phyloP scores from a whole-genome alignment of 495 filamentous ascomycete genomes.

The Penicillium pulvis region DNA sequence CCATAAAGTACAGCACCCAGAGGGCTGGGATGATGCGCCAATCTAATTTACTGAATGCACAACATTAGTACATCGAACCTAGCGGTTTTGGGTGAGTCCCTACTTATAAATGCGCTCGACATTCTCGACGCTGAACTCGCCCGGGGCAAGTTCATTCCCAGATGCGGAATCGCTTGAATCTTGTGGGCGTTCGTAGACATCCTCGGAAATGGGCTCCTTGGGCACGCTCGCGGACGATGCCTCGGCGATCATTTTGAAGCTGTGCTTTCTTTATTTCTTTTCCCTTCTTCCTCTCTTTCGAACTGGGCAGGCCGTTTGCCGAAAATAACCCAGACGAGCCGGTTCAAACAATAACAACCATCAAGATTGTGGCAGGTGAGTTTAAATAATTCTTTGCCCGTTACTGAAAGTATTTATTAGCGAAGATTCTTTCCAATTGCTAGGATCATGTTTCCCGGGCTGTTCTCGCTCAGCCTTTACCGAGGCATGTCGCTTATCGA shows the following conservation, averaged over 20 bases:
- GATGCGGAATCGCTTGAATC: conserved; percentile 4
- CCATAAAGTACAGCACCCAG: conserved; percentile 92
- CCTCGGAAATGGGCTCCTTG: conserved; percentile 25
- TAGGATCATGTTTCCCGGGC: not conserved
- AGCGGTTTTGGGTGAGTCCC: not conserved
- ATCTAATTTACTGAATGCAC: conserved; percentile 65
- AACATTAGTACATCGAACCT: not conserved
- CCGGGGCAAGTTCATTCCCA: conserved; percentile 29
- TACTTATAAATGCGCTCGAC: conserved; percentile 49
- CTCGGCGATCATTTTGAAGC: conserved; percentile 21
- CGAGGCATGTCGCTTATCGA: not conserved
- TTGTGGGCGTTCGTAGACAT: conserved; percentile 32
- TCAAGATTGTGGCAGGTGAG: not conserved
- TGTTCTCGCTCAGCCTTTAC: not conserved
- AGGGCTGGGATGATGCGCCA: conserved; percentile 85
- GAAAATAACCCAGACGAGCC: not conserved
- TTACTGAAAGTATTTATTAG: not conserved
- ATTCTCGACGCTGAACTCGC: conserved; percentile 33
- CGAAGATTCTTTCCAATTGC: not conserved
- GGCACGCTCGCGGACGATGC: conserved; percentile 7
- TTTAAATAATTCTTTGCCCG: not conserved
- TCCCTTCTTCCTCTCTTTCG: not conserved
- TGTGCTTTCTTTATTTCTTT: not conserved
- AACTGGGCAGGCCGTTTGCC: not conserved
- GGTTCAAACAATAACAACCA: not conserved